Evolutionary conservation across 129 eudicot species (phyloP).

Genomic region (Apium graveolens): DNA sequence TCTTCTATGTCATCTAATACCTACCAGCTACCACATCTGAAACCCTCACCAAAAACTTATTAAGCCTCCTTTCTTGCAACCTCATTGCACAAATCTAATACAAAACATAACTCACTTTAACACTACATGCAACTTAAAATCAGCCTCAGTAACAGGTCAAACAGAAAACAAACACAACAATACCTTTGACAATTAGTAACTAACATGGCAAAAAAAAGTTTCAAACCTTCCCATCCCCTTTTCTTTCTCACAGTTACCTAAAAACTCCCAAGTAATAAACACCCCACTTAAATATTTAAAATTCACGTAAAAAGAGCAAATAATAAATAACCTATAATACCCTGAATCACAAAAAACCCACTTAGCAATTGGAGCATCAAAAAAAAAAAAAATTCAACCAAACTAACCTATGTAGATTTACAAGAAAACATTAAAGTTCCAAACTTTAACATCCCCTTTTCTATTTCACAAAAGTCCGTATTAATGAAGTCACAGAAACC

Average conservation of each 20-base stretch:
- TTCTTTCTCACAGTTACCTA: not conserved
- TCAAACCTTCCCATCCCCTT: not conserved
- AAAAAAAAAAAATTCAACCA: not conserved
- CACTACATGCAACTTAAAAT: not conserved
- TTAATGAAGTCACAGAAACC: not conserved
- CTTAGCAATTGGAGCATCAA: too few relatives aligned
- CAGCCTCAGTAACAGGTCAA: not conserved
- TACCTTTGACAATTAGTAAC: not conserved
- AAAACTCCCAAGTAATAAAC: not conserved
- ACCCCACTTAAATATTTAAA: not conserved
- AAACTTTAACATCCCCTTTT: not conserved
- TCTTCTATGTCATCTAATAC: not conserved
- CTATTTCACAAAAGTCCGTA: not conserved
- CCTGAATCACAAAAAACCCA: not conserved
- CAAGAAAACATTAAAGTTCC: not conserved
- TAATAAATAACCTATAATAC: not conserved
- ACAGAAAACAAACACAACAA: not conserved
- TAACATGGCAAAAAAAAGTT: not conserved
- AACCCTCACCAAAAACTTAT: not conserved
- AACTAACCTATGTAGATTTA: not conserved
- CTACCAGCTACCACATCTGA: not conserved
- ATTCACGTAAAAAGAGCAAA: not conserved
- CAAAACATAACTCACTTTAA: not conserved
- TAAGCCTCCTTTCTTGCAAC: not conserved
- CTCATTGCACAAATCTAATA: not conserved